These are phyloP conservation scores for Saitozyma podzolica DNA, from an alignment of 768 basidiomycete species.

Conservation along the genomic window DNA sequence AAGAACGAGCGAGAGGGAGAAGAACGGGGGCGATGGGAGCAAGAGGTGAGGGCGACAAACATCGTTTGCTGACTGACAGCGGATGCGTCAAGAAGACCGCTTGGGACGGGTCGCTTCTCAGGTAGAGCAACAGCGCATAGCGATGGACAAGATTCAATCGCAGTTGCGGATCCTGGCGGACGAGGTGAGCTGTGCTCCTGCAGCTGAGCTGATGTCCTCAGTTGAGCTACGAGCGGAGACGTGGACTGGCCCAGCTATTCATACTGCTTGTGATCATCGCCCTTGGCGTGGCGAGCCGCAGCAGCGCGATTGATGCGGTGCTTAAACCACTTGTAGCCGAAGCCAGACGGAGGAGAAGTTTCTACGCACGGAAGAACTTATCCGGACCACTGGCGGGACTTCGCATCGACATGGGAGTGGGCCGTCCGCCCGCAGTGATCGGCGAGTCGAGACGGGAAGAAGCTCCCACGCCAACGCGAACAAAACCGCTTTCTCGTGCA, in stretches of 20 bases:
- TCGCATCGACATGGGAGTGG: constrained; percentile 31
- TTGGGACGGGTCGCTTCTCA: constrained; percentile 73
- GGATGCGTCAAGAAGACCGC: constrained; percentile 53
- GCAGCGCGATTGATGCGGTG: constrained; percentile 33
- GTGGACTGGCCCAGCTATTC: constrained; percentile 83
- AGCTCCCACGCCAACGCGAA: constrained; percentile 9
- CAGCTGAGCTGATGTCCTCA: constrained; percentile 42
- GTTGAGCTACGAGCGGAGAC: constrained; percentile 83
- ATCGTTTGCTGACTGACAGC: constrained; percentile 23
- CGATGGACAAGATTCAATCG: constrained; percentile 67
- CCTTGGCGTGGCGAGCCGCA: constrained; percentile 71
- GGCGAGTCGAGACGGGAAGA: constrained; percentile 12
- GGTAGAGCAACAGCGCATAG: constrained; percentile 59
- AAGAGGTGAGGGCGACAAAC: constrained; percentile 30
- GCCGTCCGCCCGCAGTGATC: constrained; percentile 27
- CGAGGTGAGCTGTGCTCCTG: constrained; percentile 60
- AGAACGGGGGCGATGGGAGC: constrained; percentile 34
- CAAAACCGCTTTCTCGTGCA: constrained; percentile 2
- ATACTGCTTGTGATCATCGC: constrained; percentile 77
- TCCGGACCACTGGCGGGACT: constrained; percentile 30
- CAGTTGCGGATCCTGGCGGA: constrained; percentile 73
- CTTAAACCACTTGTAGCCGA: constrained; percentile 40
- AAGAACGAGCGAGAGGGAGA: constrained; percentile 30
- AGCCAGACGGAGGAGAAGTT: constrained; percentile 27
- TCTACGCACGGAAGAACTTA: constrained; percentile 14